phyloP scores from a whole-genome alignment of 2,329 filamentous ascomycete species.

The Graphilbum fragrans region DNA sequence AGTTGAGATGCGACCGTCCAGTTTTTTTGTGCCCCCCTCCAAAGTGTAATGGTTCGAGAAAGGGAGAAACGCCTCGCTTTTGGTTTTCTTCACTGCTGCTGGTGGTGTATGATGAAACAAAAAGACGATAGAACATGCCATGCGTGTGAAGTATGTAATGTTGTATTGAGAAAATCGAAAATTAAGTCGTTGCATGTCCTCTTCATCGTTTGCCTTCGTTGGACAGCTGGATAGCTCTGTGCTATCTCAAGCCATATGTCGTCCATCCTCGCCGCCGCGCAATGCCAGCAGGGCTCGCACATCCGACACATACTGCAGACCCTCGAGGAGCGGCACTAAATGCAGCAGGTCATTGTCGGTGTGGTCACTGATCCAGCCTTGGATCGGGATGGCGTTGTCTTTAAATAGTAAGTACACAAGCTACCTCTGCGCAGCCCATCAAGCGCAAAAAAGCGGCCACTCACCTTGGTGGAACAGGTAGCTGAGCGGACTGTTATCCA shows the following conservation, averaged over 20 bases:
- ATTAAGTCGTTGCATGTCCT: background rate
- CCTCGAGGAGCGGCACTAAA: slow-evolving; percentile 83
- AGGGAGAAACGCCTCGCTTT: too few relatives aligned
- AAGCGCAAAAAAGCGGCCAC: too few relatives aligned
- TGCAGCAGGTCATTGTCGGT: slow-evolving; percentile 93
- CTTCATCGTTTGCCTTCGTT: background rate
- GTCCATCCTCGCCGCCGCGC: slow-evolving; percentile 70
- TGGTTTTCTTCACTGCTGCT: too few relatives aligned
- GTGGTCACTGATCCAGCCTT: slow-evolving; percentile 98
- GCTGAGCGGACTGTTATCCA: slow-evolving; percentile 96
- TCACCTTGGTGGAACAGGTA: slow-evolving; percentile 97
- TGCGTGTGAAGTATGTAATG: too few relatives aligned
- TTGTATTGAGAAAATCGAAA: too few relatives aligned
- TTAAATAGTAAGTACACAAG: slow-evolving; percentile 1
- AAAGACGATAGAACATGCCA: too few relatives aligned
- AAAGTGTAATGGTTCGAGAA: too few relatives aligned
- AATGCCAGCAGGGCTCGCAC: slow-evolving; percentile 83
- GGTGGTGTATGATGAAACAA: too few relatives aligned
- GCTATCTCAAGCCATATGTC: slow-evolving; percentile 33
- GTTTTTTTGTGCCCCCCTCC: too few relatives aligned
- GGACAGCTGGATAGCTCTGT: too few relatives aligned
- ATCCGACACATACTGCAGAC: slow-evolving; percentile 91
- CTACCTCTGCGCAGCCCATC: too few relatives aligned
- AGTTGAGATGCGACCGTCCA: too few relatives aligned
- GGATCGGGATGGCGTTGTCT: slow-evolving; percentile 99